phyloP scores from a whole-genome alignment of 352 stramenopile genomes.

The Pythium oligandrum region DNA sequence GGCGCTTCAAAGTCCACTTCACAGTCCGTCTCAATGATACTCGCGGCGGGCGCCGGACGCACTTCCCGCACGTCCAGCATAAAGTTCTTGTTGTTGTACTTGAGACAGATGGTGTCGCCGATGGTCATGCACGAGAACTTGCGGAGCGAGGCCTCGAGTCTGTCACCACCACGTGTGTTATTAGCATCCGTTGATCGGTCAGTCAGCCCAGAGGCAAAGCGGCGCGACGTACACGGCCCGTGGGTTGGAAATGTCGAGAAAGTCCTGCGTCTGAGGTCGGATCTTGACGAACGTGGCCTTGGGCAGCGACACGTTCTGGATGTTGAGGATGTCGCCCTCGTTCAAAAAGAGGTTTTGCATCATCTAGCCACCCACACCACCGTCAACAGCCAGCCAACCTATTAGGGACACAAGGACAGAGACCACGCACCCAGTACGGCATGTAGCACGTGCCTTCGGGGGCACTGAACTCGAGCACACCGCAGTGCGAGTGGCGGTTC shows the following conservation, averaged over 20 bases:
- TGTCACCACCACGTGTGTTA: constrained; percentile 14
- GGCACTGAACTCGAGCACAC: constrained; percentile 98
- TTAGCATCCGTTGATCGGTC: neutral
- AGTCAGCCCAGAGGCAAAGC: neutral
- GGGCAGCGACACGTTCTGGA: constrained; percentile 94
- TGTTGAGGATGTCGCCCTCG: constrained; percentile 91
- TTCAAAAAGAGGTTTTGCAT: constrained; percentile 98
- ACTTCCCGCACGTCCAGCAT: constrained; percentile 98
- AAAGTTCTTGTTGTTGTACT: constrained; percentile 99
- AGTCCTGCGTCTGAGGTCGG: constrained; percentile 97
- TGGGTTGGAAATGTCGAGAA: constrained; percentile 98
- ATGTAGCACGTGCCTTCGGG: constrained; percentile 98
- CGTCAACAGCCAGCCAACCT: neutral
- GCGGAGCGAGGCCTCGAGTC: constrained; percentile 71
- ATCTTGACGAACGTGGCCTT: constrained; percentile 99
- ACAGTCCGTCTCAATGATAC: constrained; percentile 99
- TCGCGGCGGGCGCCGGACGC: constrained; percentile 92
- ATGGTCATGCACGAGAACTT: constrained; percentile 98
- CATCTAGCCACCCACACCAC: constrained; percentile 64
- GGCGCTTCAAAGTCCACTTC: constrained; percentile 99
- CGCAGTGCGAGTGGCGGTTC: constrained; percentile 93
- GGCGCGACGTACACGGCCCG: constrained; percentile 90
- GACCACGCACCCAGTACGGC: constrained; percentile 93
- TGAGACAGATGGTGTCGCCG: constrained; percentile 97
- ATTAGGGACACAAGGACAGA: neutral